Base-by-base conservation (phyloP, 371 early-diverging fungal genomes). In the Syncephalis fuscata region DNA sequence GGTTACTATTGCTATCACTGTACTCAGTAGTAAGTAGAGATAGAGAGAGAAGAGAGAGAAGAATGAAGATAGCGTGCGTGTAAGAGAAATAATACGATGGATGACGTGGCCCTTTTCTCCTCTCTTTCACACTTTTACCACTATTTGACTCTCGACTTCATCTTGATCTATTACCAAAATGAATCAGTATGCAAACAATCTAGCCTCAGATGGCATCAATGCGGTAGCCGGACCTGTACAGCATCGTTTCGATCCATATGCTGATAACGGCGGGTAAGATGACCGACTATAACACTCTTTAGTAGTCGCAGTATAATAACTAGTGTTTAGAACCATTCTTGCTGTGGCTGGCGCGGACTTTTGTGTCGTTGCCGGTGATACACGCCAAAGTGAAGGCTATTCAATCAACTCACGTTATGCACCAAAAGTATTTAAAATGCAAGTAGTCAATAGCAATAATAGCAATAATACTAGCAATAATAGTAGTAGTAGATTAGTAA, bases 381-480 rank as follows among this genome's bases (percentile, higher is more conserved):
- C 99, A 15, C 82, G 99, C 50, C 93, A 93, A 67, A 87, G 88
- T 59, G 85, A 91, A 51, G 96, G 89, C 21, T 97, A 92, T 72
- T 71, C 59, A 52, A 99, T 99, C 68, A 92, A 98, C 70, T 74
- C 92, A 14, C 78, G 99, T 53, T 85, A 86, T 60, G 70, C 79
- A 27, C 91, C 97, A 24, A 98, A 99, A 65, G 82, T 90, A 32
- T 92, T 81, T 62, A 73, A 75, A 59, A 65, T 99, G 68, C 72
- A 69, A 50, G 48, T 44, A 32, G 32, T 32, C 7, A 32, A 7
- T 4, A 32, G 11, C n/a, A 55, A 38, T n/a, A n/a, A n/a, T n/a
- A n/a, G n/a, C n/a, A n/a, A n/a, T n/a, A n/a, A n/a, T n/a, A 48
- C 17, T 15, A 11, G 16, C 1, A 44, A 15, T 21, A 36, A 20